Conservation (phyloP, 78 protist genomes). For the Mantamonas sphyraenae region DNA sequence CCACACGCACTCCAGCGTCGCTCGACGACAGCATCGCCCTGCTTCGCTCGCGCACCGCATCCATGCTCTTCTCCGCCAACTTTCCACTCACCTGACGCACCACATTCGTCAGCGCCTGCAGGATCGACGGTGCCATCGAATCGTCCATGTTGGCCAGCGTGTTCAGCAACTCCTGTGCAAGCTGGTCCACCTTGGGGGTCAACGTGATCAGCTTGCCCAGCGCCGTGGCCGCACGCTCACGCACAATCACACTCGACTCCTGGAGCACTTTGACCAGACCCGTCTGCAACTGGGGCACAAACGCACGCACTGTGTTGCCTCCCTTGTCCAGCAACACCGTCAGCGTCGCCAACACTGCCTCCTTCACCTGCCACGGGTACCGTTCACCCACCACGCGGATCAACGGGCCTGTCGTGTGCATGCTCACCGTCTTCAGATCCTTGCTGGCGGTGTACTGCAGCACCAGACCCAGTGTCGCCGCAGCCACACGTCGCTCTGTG, state of each 20-base stretch:
- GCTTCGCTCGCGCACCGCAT: too few relatives aligned
- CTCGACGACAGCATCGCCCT: too few relatives aligned
- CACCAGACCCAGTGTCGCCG: slow-evolving; percentile 10
- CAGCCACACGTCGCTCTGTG: too few relatives aligned
- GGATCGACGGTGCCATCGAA: too few relatives aligned
- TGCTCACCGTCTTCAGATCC: slow-evolving; percentile 57
- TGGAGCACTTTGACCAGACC: slow-evolving; percentile 62
- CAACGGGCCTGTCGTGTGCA: slow-evolving; percentile 81
- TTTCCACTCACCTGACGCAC: too few relatives aligned
- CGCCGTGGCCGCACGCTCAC: slow-evolving; percentile 53
- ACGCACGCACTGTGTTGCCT: slow-evolving; percentile 58
- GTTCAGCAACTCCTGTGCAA: slow-evolving; percentile 43
- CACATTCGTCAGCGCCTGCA: too few relatives aligned
- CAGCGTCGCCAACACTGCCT: slow-evolving; percentile 52
- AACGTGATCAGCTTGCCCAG: slow-evolving; percentile 46
- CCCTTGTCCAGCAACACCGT: slow-evolving; percentile 39
- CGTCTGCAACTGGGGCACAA: slow-evolving; percentile 88
- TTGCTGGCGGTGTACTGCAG: slow-evolving; percentile 33
- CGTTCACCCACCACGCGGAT: slow-evolving; percentile 79
- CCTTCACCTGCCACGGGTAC: slow-evolving; percentile 61
- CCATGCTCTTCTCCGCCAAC: too few relatives aligned
- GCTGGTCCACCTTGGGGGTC: slow-evolving; percentile 55
- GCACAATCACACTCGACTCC: slow-evolving; percentile 40
- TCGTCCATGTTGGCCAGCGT: too few relatives aligned
- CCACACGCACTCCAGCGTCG: too few relatives aligned